phyloP scores from a whole-genome alignment of 257 asterid genomes.

The Handroanthus guayacan region DNA sequence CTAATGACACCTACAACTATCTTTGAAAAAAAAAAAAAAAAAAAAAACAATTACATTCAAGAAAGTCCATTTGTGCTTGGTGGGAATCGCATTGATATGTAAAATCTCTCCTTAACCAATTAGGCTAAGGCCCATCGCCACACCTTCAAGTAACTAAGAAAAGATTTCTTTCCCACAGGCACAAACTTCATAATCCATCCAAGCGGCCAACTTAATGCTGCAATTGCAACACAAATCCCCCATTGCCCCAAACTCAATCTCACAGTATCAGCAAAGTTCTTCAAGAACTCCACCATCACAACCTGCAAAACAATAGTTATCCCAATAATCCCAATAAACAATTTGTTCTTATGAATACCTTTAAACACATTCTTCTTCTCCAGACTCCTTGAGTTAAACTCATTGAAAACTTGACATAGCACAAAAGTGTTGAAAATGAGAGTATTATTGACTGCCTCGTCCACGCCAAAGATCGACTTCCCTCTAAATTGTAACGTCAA shows the following conservation, averaged over 20 bases:
- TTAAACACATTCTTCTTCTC: slow-evolving; percentile 60
- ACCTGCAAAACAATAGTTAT: slow-evolving; percentile 51
- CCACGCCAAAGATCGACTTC: slow-evolving; percentile 40
- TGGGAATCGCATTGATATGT: too few species aligned
- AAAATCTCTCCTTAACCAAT: not conserved
- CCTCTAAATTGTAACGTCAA: slow-evolving; percentile 65
- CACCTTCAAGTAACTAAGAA: slow-evolving; percentile 35
- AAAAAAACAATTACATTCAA: too few species aligned
- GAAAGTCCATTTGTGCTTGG: too few species aligned
- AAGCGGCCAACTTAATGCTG: slow-evolving; percentile 53
- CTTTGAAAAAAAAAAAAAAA: too few species aligned
- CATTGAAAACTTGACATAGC: slow-evolving; percentile 69
- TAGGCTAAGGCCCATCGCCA: not conserved
- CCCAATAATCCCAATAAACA: slow-evolving; percentile 60
- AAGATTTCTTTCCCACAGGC: slow-evolving; percentile 48
- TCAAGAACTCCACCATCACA: slow-evolving; percentile 60
- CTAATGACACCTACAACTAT: too few species aligned
- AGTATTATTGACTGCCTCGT: slow-evolving; percentile 54
- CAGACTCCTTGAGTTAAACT: slow-evolving; percentile 55
- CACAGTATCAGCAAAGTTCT: slow-evolving; percentile 60
- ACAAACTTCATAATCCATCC: slow-evolving; percentile 60
- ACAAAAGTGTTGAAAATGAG: slow-evolving; percentile 68
- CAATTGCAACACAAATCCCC: slow-evolving; percentile 60
- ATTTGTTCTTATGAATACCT: slow-evolving; percentile 49
- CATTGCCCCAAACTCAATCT: slow-evolving; percentile 52